Evolutionary conservation across 2,329 filamentous ascomycete genomes (phyloP).

Genomic region (Calonectria crousiana): DNA sequence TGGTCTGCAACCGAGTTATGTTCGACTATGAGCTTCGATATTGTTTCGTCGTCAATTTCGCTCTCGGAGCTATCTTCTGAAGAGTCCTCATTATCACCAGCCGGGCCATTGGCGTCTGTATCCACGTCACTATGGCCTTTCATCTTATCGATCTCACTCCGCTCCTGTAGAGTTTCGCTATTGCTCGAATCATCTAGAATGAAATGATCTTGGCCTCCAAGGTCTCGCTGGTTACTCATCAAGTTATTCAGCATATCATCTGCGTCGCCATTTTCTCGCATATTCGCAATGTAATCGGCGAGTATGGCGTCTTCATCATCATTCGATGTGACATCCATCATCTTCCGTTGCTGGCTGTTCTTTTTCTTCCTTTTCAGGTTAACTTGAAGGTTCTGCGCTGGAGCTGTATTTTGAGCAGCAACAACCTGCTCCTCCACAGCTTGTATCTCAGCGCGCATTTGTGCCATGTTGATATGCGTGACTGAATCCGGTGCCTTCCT

Average conservation of each 20-base stretch:
- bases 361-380: conserved; percentile 27
- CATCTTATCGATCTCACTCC: background rate
- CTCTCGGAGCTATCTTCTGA: conserved; percentile 20
- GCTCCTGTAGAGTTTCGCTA: background rate
- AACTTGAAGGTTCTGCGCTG: background rate
- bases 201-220: conserved; percentile 44
- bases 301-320: conserved; percentile 67
- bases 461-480: conserved; percentile 37
- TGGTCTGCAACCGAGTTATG: conserved; percentile 31
- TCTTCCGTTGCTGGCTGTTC: conserved; percentile 35
- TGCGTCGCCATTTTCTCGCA: conserved; percentile 63
- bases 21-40: conserved; percentile 42
- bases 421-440: conserved; percentile 43
- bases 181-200: conserved; percentile 11
- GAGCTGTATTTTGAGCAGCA: conserved; percentile 1
- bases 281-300: conserved; percentile 79
- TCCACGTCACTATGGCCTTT: background rate
- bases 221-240: conserved; percentile 57
- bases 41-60: conserved; percentile 43
- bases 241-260: conserved; percentile 74
- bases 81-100: background rate
- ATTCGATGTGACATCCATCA: conserved; percentile 25
- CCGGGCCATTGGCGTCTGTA: background rate
- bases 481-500: conserved; percentile 34
- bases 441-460: conserved; percentile 50